Conservation (phyloP, 1,284 basidiomycete genomes). For the Melampsora americana region DNA sequence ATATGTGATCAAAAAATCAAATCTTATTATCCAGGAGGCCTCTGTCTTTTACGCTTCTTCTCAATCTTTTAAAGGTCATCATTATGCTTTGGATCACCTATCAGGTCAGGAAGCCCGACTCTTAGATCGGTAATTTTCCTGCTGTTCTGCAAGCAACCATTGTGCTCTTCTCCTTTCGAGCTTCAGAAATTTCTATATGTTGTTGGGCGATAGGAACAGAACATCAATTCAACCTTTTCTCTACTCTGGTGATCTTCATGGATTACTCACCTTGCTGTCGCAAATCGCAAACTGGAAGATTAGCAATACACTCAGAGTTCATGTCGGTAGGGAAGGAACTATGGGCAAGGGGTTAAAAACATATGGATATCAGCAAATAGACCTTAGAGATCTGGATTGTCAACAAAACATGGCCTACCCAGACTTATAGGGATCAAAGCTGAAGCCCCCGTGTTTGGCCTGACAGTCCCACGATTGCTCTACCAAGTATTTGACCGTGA, state of each 20-base stretch:
- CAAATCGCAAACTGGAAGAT: constrained; percentile 37
- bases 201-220: not conserved
- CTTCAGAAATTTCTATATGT: constrained; percentile 17
- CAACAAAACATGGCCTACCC: constrained; percentile 10
- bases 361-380: not conserved
- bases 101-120: too few species aligned
- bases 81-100: too few species aligned
- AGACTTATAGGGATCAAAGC: constrained; percentile 38
- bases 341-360: not conserved
- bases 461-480: constrained; percentile 35
- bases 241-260: not conserved
- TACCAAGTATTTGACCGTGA: constrained; percentile 28
- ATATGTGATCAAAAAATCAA: too few species aligned
- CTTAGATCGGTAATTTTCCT: constrained; percentile 38
- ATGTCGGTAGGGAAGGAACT: constrained; percentile 25
- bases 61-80: too few species aligned
- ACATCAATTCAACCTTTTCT: not conserved
- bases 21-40: too few species aligned
- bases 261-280: constrained; percentile 30
- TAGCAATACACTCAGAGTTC: constrained; percentile 24
- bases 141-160: constrained; percentile 19
- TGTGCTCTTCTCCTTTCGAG: constrained; percentile 26
- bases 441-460: constrained; percentile 4
- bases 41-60: too few species aligned
- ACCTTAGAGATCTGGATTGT: not conserved